A percentile compares a stretch with the other conserved stretches of the same genome.
phyloP scores from a whole-genome alignment of 202 grass and related monocot genomes.

The Brachypodium distachyon region DNA sequence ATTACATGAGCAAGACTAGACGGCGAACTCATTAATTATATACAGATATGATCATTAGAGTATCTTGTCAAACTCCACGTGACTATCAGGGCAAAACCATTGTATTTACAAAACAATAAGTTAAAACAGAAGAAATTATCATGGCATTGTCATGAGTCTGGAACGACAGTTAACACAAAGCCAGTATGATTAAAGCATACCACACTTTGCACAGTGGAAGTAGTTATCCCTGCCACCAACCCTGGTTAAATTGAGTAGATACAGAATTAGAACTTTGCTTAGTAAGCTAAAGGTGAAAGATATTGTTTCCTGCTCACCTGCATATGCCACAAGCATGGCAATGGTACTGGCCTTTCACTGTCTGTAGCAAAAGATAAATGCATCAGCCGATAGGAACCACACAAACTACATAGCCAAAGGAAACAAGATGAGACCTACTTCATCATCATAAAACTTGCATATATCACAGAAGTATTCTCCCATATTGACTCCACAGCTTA shows the following conservation, averaged over 20 bases:
- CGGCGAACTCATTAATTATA: neutral
- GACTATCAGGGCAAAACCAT: neutral
- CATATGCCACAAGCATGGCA: slow-evolving; percentile 91
- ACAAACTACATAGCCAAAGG: slow-evolving; percentile 19
- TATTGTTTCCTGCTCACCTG: slow-evolving; percentile 50
- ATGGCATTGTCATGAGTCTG: neutral
- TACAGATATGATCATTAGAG: neutral
- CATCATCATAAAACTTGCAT: slow-evolving; percentile 98
- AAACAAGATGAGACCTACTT: slow-evolving; percentile 39
- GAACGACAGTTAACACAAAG: slow-evolving; percentile 10
- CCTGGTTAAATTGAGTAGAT: slow-evolving; percentile 47
- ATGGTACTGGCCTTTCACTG: slow-evolving; percentile 74
- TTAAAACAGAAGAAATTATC: too few relatives aligned
- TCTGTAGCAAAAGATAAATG: slow-evolving; percentile 41
- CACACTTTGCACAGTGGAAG: slow-evolving; percentile 90
- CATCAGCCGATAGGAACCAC: slow-evolving; percentile 11
- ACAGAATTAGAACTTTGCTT: slow-evolving; percentile 6
- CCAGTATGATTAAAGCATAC: slow-evolving; percentile 43
- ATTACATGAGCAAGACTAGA: neutral
- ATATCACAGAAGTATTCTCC: slow-evolving; percentile 84
- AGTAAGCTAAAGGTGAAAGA: neutral
- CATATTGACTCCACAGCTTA: slow-evolving; percentile 90
- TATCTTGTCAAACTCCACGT: neutral
- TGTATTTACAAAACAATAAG: neutral
- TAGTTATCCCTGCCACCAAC: slow-evolving; percentile 89